Evolutionary conservation across 306 rosid species (phyloP), one percentile per base, ranked within the genome.

Genomic region (Lathyrus oleraceus): DNA sequence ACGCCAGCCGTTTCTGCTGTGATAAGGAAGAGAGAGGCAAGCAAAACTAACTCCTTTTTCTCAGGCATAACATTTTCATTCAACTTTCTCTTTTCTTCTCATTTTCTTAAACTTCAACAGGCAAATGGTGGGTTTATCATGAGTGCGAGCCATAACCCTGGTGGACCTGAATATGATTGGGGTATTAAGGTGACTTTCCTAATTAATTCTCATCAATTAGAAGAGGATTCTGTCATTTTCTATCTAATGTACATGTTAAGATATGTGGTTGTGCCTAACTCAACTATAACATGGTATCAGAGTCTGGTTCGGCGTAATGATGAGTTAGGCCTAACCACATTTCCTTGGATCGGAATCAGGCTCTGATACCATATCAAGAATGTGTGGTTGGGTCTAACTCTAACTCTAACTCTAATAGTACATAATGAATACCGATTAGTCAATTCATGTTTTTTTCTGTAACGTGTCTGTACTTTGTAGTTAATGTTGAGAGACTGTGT

Each of bases 61-160:
- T 36, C 20, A 17, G 9, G 51, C 38, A 42, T 67, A 30, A 20
- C 51, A 5, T 56, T 76, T 81, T 51, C 42, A 54, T 51, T 49
- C 69, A 48, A 45, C 30, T 20, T 35, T 36, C 30, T 59, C 56
- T 23, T 17, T 48, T 48, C 28, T 75, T 35, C 48, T 69, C 54
- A 71, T 44, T 74, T 69, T 52, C 73, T 56, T 49, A 27, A 53
- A 61, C 38, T 71, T 82, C 44, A 61, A 61, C 71, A 94, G 97
- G 99, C 97, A 59, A 89, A 95, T 76, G 97, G 99, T 71, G 99
- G 99, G 80, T 91, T 95, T 81, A 85, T 95, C 71, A 95, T 91
- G 99, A 95, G 99, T 74, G 97, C 97, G 39, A 95, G 97, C 84
- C 99, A 95, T 72, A 91, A 95, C 82, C 99, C 97, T 12, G 97